A percentile compares a stretch with the other conserved stretches of the same genome.
These are phyloP conservation scores for Boletus sp. DNA, from an alignment of 1,284 basidiomycete genomes.

Conservation along the genomic window DNA sequence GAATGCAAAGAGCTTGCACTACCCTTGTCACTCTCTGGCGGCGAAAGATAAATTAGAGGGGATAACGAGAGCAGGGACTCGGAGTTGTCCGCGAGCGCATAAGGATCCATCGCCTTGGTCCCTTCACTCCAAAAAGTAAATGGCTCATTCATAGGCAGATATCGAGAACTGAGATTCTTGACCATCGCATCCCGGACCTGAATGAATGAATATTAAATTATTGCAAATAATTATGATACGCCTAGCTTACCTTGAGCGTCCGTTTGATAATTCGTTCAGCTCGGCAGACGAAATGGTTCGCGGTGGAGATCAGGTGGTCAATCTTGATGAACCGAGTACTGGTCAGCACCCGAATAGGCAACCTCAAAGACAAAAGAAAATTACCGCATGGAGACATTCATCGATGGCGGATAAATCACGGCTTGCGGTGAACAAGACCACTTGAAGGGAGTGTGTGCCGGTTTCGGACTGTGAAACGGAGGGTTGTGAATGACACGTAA, in stretches of 20 bases:
- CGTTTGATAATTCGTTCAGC: slow-evolving; percentile 54
- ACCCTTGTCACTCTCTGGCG: slow-evolving; percentile 26
- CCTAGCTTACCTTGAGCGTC: slow-evolving; percentile 51
- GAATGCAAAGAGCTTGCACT: slow-evolving; percentile 41
- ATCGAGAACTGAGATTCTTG: slow-evolving; percentile 34
- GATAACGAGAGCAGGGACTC: slow-evolving; percentile 44
- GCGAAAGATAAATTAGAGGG: slow-evolving; percentile 44
- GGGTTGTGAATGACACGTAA: slow-evolving; percentile 20
- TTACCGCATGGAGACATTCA: slow-evolving; percentile 41
- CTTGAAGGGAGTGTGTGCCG: slow-evolving; percentile 46
- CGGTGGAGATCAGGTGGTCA: slow-evolving; percentile 54
- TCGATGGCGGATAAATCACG: slow-evolving; percentile 59
- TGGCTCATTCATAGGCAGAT: slow-evolving; percentile 28
- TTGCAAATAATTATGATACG: slow-evolving; percentile 6
- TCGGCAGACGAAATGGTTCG: slow-evolving; percentile 55
- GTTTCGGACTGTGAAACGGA: slow-evolving; percentile 16
- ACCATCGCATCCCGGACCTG: slow-evolving; percentile 35
- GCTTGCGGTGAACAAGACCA: slow-evolving; percentile 52
- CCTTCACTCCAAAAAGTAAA: slow-evolving; percentile 25
- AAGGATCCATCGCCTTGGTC: neutral
- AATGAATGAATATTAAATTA: neutral
- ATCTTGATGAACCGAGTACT: slow-evolving; percentile 41
- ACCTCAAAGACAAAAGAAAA: slow-evolving; percentile 11
- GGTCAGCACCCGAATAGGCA: slow-evolving; percentile 22
- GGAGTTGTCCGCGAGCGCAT: slow-evolving; percentile 7